Evolutionary conservation across 108 stramenopile genomes (phyloP).

Genomic region (Bacterosira constricta): DNA sequence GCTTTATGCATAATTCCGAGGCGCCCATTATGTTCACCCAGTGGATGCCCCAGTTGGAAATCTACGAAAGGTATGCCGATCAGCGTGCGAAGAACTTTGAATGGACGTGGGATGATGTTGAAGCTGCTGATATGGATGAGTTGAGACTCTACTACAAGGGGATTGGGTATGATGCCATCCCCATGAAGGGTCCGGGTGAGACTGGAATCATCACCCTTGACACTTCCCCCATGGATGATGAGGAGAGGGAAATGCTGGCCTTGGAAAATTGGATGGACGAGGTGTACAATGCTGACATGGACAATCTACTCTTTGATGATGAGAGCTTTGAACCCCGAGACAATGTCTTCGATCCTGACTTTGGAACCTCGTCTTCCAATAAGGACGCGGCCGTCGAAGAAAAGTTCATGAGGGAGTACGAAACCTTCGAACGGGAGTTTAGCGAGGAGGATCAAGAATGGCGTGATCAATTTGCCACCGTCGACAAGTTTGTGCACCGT

Average conservation of each 20-base stretch:
- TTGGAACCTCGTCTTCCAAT: conserved; percentile 66
- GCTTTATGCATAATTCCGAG: conserved; percentile 79
- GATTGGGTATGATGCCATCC: conserved; percentile 81
- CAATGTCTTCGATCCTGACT: conserved; percentile 77
- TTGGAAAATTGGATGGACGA: conserved; percentile 87
- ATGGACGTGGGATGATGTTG: conserved; percentile 83
- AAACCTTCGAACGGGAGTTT: conserved; percentile 64
- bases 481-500: conserved; percentile 53
- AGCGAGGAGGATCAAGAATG: conserved; percentile 58
- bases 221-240: conserved; percentile 69
- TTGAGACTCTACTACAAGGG: conserved; percentile 76
- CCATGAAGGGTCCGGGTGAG: conserved; percentile 66
- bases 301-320: conserved; percentile 82
- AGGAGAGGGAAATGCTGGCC: conserved; percentile 85
- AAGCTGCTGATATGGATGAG: conserved; percentile 74
- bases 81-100: conserved; percentile 71
- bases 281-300: conserved; percentile 84
- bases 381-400: conserved; percentile 62
- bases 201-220: conserved; percentile 78
- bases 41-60: conserved; percentile 83
- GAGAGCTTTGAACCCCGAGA: conserved; percentile 77
- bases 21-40: conserved; percentile 81
- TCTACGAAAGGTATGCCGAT: conserved; percentile 69
- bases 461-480: conserved; percentile 52
- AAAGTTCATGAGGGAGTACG: conserved; percentile 62